Percentiles rank a stretch among this genome's conserved stretches.
phyloP scores from a whole-genome alignment of 2,329 filamentous ascomycete genomes.

The Ampelomyces quisqualis region DNA sequence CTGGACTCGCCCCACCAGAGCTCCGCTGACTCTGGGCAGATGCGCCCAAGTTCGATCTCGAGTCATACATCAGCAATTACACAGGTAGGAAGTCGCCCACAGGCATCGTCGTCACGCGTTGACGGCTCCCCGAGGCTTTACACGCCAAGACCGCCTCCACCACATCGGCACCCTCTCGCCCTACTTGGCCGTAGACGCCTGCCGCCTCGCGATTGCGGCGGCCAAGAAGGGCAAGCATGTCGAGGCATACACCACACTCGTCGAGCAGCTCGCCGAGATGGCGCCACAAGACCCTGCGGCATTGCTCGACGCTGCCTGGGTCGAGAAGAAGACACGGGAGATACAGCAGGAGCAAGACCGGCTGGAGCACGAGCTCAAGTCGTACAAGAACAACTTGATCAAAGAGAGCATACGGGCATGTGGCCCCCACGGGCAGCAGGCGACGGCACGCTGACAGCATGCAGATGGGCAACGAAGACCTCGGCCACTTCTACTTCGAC shows the following conservation, averaged over 20 bases:
- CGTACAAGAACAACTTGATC: slow-evolving; percentile 94
- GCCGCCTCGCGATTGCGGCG: slow-evolving; percentile 73
- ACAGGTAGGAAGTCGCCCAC: slow-evolving; percentile 51
- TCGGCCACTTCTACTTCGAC: slow-evolving; percentile 78
- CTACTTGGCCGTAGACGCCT: slow-evolving; percentile 73
- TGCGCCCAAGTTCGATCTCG: slow-evolving; percentile 83
- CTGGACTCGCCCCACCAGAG: neutral
- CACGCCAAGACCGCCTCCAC: slow-evolving; percentile 76
- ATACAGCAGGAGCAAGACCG: slow-evolving; percentile 70
- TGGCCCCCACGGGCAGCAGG: neutral
- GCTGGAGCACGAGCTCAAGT: slow-evolving; percentile 82
- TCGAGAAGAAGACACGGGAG: slow-evolving; percentile 63
- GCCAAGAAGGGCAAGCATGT: slow-evolving; percentile 77
- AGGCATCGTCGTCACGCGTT: neutral
- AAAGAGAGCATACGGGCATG: slow-evolving; percentile 90
- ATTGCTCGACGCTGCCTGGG: slow-evolving; percentile 69
- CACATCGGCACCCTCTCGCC: slow-evolving; percentile 79
- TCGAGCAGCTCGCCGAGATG: slow-evolving; percentile 63
- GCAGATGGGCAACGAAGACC: slow-evolving; percentile 91
- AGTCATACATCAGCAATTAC: slow-evolving; percentile 89
- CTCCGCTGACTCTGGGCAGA: slow-evolving; percentile 53
- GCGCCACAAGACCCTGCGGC: slow-evolving; percentile 69
- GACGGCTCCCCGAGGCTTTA: slow-evolving; percentile 62
- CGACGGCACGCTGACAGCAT: slow-evolving; percentile 2
- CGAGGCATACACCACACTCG: slow-evolving; percentile 67